Evolutionary conservation across 2,329 filamentous ascomycete genomes (phyloP).

Genomic region (Thermoascus crustaceus): DNA sequence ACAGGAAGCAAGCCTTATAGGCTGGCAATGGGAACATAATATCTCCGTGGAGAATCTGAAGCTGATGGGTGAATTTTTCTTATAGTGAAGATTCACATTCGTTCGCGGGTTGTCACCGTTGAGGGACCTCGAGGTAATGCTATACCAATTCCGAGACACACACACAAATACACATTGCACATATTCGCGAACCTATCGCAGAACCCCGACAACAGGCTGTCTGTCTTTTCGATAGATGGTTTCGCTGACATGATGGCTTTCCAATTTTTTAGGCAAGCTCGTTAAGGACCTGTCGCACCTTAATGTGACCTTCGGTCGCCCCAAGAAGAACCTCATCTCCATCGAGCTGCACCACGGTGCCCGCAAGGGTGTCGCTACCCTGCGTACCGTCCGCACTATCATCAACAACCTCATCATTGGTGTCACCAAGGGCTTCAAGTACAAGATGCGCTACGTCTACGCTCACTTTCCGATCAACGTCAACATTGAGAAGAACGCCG

Average conservation of each 20-base stretch:
- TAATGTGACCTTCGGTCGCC: conserved; percentile 88
- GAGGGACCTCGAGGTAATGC: conserved; percentile 94
- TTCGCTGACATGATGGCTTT: conserved; percentile 16
- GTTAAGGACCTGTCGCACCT: conserved; percentile 94
- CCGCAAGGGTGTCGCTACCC: conserved; percentile 95
- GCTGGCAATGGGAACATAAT: conserved; percentile 12
- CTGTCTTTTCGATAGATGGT: conserved; percentile 9
- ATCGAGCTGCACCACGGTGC: conserved; percentile 98
- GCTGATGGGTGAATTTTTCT: conserved; percentile 21
- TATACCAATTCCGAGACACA: too few relatives aligned
- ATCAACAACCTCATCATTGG: conserved; percentile 99
- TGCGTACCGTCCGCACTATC: conserved; percentile 94
- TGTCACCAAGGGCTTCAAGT: conserved; percentile 99
- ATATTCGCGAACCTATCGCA: conserved; percentile 8
- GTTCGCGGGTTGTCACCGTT: conserved; percentile 92
- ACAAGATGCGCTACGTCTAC: conserved; percentile 99
- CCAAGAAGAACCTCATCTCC: conserved; percentile 77
- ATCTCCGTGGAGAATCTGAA: conserved; percentile 8
- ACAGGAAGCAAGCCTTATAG: conserved; percentile 1
- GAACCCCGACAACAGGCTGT: conserved; percentile 6
- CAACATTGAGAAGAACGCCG: conserved; percentile 92
- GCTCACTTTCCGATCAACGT: conserved; percentile 99
- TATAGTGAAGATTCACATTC: conserved; percentile 95
- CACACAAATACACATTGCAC: conserved; percentile 22
- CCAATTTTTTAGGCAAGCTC: conserved; percentile 65